Base-by-base conservation (phyloP, 2,329 filamentous ascomycete genomes). In the Tolypocladium tundrense region DNA sequence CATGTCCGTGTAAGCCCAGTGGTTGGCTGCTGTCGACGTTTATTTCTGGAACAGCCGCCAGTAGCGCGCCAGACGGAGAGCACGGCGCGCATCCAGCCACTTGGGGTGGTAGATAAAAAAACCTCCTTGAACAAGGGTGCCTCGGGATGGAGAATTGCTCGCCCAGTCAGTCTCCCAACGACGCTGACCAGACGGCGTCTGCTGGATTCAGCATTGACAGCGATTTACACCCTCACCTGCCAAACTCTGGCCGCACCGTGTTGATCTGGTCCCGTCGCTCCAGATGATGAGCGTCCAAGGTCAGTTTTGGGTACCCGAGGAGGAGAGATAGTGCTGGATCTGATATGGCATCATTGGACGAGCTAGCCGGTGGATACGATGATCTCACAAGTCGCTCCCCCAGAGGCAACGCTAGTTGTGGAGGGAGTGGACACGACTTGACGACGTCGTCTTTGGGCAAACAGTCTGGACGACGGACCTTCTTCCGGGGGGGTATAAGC, bases 1-100 rank as follows among this genome's bases (percentile, higher is more conserved):
- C 56, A 61, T 54, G 56, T 59, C 50, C 55, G 58, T 61, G 59
- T 58, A 61, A 56, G 58, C 53, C 35, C 55, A 53, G 21, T 61
- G 59, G 67, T 68, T 68, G 67, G 67, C 50, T 57, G 48, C 55
- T 35, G 59, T 54, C 51, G 55, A 37, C 9, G 56, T 61, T 54
- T 62, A 68, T 69, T 69, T 70, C 66, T 69, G 66, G 67, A 66
- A 69, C 63, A 70, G 65, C 68, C 69, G 69, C 69, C 66, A 61
- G 67, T 69, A 67, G 67, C 69, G 69, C 68, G 64, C 54, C 57
- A 56, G 54, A 55, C 42, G 58, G 55, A 57, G 19, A 48, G 43
- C 43, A 31, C 24, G n/a, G 27, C 14, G 45, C 27, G 27, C 45
- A 33, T 50, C 21, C 21, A 31, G 27, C 45, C 45, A 50, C 16